Conservation (phyloP, 257 asterid genomes). For the Voacanga thouarsii region DNA sequence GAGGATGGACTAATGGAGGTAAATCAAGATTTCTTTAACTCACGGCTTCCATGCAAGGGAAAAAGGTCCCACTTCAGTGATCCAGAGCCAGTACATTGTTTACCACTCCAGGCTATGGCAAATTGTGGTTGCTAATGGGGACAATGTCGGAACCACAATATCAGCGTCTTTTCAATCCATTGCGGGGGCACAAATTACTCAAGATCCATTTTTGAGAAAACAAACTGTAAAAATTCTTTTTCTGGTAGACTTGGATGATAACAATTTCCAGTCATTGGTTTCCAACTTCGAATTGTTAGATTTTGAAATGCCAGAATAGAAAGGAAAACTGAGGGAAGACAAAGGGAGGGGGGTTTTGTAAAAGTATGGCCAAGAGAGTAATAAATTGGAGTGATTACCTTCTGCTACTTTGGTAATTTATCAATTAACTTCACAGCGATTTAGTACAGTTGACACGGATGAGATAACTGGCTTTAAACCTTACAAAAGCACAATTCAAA, state of each 20-base stretch:
- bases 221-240: not conserved
- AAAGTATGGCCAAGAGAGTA: too few relatives aligned
- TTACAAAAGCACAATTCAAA: not conserved
- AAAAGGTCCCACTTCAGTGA: not conserved
- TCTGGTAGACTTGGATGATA: not conserved
- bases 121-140: not conserved
- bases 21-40: not conserved
- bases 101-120: not conserved
- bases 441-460: not conserved
- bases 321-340: too few relatives aligned
- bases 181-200: not conserved
- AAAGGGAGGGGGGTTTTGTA: too few relatives aligned
- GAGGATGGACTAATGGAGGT: not conserved
- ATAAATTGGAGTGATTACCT: too few relatives aligned
- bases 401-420: too few relatives aligned
- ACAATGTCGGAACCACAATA: not conserved
- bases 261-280: too few relatives aligned
- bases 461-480: not conserved
- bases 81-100: not conserved
- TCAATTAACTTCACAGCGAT: not conserved
- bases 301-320: too few relatives aligned
- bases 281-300: too few relatives aligned
- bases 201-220: not conserved
- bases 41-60: constrained; percentile 13
- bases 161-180: not conserved